A percentile compares a stretch with the other conserved stretches of the same genome.
Conservation (phyloP, 225 moss, liverwort and hornwort species). For the Pseudisothecium myosuroides region DNA sequence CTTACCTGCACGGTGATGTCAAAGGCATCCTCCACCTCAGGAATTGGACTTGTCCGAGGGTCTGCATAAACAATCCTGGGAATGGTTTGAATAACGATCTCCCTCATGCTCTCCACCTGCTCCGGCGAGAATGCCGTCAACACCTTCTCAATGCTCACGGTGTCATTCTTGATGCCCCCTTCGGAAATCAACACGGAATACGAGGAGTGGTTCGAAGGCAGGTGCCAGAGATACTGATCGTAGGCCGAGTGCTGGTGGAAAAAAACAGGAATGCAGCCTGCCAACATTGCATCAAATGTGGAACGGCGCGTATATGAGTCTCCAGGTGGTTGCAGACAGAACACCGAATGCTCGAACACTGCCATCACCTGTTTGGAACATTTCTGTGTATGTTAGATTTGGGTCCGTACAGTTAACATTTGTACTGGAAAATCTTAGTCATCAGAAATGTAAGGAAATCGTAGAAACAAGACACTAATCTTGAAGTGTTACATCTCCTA, state of each 20-base stretch:
- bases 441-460: not conserved
- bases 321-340: constrained; percentile 78
- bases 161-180: constrained; percentile 4
- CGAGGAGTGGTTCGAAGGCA: constrained; percentile 40
- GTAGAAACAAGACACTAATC: not conserved
- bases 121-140: constrained; percentile 22
- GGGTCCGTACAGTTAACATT: not conserved
- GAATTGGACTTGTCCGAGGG: constrained; percentile 23
- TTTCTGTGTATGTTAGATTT: not conserved
- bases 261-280: constrained; percentile 94
- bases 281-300: constrained; percentile 74
- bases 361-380: constrained; percentile 35
- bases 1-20: constrained; percentile 44
- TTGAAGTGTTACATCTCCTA: not conserved
- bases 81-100: constrained; percentile 45
- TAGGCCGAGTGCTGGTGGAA: constrained; percentile 66
- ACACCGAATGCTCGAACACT: constrained; percentile 56
- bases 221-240: constrained; percentile 66
- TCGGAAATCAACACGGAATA: constrained; percentile 66
- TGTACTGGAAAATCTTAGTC: not conserved
- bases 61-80: constrained; percentile 56
- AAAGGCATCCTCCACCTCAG: constrained; percentile 46
- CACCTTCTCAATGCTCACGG: constrained; percentile 28
- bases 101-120: constrained; percentile 50
- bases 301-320: constrained; percentile 84